Conservation (phyloP, 805 yeast genomes). For the Brettanomyces custersianus region DNA sequence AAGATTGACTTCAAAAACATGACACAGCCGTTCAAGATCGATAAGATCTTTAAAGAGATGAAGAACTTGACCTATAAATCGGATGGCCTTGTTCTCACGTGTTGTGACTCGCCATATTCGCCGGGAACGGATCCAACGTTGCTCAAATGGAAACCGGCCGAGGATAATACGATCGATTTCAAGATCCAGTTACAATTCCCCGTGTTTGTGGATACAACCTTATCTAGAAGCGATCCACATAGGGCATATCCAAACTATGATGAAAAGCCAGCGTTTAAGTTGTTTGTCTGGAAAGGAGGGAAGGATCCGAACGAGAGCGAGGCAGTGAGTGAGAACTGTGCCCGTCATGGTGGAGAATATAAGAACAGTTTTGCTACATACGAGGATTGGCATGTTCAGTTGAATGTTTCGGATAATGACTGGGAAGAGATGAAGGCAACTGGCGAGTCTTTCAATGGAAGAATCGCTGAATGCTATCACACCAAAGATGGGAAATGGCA, state of each 20-base stretch:
- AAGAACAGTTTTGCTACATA: slow-evolving; percentile 34
- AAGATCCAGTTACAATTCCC: slow-evolving; percentile 58
- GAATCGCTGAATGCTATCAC: slow-evolving; percentile 79
- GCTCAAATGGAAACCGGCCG: slow-evolving; percentile 95
- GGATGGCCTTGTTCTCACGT: slow-evolving; percentile 91
- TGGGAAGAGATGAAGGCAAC: slow-evolving; percentile 69
- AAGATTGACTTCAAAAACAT: slow-evolving; percentile 79
- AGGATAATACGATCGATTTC: slow-evolving; percentile 90
- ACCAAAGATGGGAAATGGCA: slow-evolving; percentile 69
- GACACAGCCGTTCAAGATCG: slow-evolving; percentile 74
- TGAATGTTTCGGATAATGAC: slow-evolving; percentile 57
- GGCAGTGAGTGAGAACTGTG: slow-evolving; percentile 27
- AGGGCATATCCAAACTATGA: slow-evolving; percentile 77
- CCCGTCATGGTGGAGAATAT: slow-evolving; percentile 24
- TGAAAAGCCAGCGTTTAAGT: slow-evolving; percentile 57
- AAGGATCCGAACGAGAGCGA: slow-evolving; percentile 25
- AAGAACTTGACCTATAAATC: slow-evolving; percentile 75
- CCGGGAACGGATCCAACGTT: slow-evolving; percentile 83
- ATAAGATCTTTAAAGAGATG: slow-evolving; percentile 63
- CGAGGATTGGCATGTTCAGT: slow-evolving; percentile 51
- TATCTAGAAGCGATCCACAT: slow-evolving; percentile 58
- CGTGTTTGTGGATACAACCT: slow-evolving; percentile 48
- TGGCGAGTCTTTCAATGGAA: slow-evolving; percentile 77
- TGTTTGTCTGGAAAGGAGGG: slow-evolving; percentile 73
- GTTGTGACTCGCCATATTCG: slow-evolving; percentile 78